Base-by-base conservation (phyloP, 305 asterid species). In the Fraxinus angustifolia region DNA sequence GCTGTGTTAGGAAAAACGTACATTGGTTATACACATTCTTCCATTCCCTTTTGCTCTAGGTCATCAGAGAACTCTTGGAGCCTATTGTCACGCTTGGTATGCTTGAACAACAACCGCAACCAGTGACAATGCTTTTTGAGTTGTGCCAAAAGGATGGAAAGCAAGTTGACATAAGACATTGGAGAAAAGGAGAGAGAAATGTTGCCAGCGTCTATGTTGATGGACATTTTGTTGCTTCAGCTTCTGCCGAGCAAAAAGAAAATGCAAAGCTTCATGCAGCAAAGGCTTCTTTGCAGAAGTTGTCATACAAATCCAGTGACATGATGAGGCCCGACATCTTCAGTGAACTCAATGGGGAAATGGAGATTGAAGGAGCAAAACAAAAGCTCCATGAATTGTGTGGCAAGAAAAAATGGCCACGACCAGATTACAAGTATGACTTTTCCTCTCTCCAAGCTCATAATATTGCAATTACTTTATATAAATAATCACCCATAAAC, bases 191-290 rank as follows among this genome's bases (percentile, higher is more conserved):
- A 14, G 75, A 70, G 3, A 70, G 75, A 70, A 70, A 31, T 70
- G 19, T 70, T 28, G 75, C 75, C 3, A 86, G 89, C 60, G 90
- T 94, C 45, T 91, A 65, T 82, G 86, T 93, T 33, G 93, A 91
- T 78, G 98, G 97, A 74, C 40, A 78, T n/a, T 83, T 86, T 72
- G 78, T 93, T 65, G 92, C 85, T 60, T 87, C 98, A 0, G 91
- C 91, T 80, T 88, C 93, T 80, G 88, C 95, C 0, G 92, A 90
- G 81, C 89, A 94, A 70, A 92, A 84, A 81, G 96, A 94, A 82
- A 89, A 85, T 53, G 96, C 98, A 0, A 93, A 78, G 87, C 97
- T 94, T 78, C 92, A 86, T 50, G 98, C 97, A 34, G 98, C 97
- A 1, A 92, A 92, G 88, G 88, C 83, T 65, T 97, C 99, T 83